phyloP scores from a whole-genome alignment of 441 rosid species.

The Arabidopsis hybrid region DNA sequence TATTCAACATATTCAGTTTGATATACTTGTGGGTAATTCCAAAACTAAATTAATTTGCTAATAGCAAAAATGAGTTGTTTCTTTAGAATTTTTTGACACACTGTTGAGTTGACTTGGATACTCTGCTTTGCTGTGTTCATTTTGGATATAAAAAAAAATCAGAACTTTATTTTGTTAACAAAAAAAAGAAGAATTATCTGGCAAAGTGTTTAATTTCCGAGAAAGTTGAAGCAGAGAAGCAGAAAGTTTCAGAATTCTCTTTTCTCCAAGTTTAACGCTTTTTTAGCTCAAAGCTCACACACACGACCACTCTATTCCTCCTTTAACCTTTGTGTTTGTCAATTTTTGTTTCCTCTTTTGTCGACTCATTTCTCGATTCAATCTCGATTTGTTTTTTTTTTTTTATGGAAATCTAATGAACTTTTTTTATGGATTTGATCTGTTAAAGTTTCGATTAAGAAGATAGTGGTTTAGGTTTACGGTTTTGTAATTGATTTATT shows the following conservation, averaged over 20 bases:
- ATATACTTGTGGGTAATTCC: neutral
- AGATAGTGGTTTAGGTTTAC: conserved; percentile 31
- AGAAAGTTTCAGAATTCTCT: conserved; percentile 26
- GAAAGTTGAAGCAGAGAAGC: conserved; percentile 37
- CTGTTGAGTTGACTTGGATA: conserved; percentile 5
- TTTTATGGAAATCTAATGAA: neutral
- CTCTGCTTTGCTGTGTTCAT: conserved; percentile 13
- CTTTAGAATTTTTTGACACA: neutral
- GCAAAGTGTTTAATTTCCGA: conserved; percentile 26
- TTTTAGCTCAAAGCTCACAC: neutral
- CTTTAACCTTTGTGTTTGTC: neutral
- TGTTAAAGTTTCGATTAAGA: conserved; percentile 8
- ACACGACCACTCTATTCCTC: conserved; percentile 20
- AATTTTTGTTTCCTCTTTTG: conserved; percentile 5
- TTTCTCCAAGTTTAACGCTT: neutral
- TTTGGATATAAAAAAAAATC: neutral
- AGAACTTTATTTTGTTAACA: neutral
- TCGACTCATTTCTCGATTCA: conserved; percentile 24
- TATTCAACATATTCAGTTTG: too few species aligned
- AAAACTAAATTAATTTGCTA: neutral
- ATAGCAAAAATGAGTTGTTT: neutral
- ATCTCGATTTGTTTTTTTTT: conserved; percentile 20
- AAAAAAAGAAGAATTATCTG: neutral
- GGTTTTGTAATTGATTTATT: conserved; percentile 35
- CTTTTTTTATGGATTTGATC: conserved; percentile 18